phyloP scores from a whole-genome alignment of 1,284 basidiomycete species.

The Ganoderma sinense region DNA sequence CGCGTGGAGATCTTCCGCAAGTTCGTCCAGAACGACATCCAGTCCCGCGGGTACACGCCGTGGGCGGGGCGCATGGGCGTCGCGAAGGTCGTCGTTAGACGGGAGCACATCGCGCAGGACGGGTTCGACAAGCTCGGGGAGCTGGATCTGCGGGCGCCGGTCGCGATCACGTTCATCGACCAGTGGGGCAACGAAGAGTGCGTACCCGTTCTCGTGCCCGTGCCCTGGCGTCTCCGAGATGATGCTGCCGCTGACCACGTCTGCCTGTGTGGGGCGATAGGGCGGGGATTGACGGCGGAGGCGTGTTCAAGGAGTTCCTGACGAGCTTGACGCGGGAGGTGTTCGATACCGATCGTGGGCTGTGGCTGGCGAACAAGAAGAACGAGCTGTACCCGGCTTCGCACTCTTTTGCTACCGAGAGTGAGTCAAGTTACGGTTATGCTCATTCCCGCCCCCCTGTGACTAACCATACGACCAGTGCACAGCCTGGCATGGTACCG shows the following conservation, averaged over 20 bases:
- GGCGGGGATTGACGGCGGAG: conserved; percentile 94
- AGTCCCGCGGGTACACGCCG: conserved; percentile 30
- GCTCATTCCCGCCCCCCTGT: no score
- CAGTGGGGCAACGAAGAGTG: conserved; percentile 87
- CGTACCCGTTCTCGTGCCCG: conserved; percentile 47
- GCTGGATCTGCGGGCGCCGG: conserved; percentile 77
- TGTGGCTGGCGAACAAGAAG: conserved; percentile 91
- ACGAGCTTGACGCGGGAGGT: conserved; percentile 92
- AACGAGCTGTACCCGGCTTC: conserved; percentile 97
- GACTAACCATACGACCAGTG: conserved; percentile 48
- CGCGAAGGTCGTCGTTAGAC: conserved; percentile 66
- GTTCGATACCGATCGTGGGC: conserved; percentile 92
- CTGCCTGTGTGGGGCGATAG: conserved; percentile 45
- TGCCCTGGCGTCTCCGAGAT: conserved; percentile 4
- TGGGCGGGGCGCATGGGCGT: conserved; percentile 38
- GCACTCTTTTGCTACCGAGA: conserved; percentile 86
- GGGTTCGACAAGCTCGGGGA: conserved; percentile 86
- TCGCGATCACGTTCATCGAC: conserved; percentile 93
- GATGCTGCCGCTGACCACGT: conserved; percentile 13
- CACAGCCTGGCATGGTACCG: conserved; percentile 93
- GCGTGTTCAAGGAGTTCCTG: conserved; percentile 98
- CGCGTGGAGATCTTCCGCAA: conserved; percentile 90
- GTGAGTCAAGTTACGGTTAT: conserved; percentile 49
- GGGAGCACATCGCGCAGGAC: conserved; percentile 85
- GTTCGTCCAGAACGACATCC: conserved; percentile 76